phyloP scores from a whole-genome alignment of 352 stramenopile species.

The Phytopythium oedochilum region DNA sequence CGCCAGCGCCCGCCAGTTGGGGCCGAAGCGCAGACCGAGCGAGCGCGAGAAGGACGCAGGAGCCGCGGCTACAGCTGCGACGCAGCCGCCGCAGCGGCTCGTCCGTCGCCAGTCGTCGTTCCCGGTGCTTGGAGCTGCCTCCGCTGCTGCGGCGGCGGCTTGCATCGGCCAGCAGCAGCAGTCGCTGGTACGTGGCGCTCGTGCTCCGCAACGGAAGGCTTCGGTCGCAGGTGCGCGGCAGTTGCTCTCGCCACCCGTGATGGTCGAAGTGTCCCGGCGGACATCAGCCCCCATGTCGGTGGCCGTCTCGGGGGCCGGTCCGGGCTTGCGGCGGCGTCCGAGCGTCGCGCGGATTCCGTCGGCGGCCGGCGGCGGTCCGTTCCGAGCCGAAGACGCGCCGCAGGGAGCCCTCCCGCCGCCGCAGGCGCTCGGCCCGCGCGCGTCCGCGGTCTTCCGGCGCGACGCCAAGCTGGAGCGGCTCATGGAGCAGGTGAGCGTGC shows the following conservation, averaged over 20 bases:
- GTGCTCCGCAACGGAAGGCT: neutral
- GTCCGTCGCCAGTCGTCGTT: neutral
- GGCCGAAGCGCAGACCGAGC: constrained; percentile 1
- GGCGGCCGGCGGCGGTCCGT: neutral
- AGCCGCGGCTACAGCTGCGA: neutral
- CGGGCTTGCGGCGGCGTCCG: constrained; percentile 32
- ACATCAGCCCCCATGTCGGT: constrained; percentile 49
- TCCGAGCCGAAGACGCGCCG: neutral
- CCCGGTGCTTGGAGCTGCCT: neutral
- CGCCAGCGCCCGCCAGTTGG: neutral
- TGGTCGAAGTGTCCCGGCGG: constrained; percentile 52
- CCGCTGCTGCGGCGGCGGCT: no score
- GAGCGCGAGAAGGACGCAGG: neutral
- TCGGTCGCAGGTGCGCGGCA: constrained; percentile 4
- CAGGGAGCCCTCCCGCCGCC: neutral
- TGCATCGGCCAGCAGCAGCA: no score
- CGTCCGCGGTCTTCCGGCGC: constrained; percentile 27
- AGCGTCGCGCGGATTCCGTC: constrained; percentile 52
- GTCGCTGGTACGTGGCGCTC: neutral
- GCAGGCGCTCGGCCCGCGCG: constrained; percentile 9
- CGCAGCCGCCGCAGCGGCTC: neutral
- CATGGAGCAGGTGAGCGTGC: constrained; percentile 66
- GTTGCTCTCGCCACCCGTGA: constrained; percentile 17
- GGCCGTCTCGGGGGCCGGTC: constrained; percentile 14
- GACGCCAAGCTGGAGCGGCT: constrained; percentile 61